Evolutionary conservation across 78 protist species (phyloP), one percentile per base, ranked within the genome.

Genomic region (Corallochytrium limacisporum): DNA sequence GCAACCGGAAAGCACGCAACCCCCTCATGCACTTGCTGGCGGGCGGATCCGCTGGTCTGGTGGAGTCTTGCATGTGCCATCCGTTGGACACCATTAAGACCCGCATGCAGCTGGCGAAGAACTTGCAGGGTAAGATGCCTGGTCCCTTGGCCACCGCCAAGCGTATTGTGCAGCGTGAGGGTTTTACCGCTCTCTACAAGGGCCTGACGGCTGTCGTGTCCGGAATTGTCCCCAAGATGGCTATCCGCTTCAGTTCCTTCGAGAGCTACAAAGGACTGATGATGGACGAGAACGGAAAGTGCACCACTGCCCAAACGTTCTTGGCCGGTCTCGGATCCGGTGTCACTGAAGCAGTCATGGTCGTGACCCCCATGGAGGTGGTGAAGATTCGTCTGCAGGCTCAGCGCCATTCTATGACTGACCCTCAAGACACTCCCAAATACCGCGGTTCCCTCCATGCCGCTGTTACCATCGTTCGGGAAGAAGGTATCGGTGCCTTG

Each of bases 11-110:
- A n/a, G n/a, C n/a, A n/a, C n/a, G n/a, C n/a, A n/a, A n/a, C n/a
- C n/a, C n/a, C n/a, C 15, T 56, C 8, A 42, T 40, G 33, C 32
- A 59, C 51, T 35, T 70, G 4, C 50, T 70, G 0, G 76, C 76
- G 1, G 76, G 76, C 18, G 76, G 76, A 4, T 36, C 67, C 37
- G 76, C 76, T 28, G 76, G 76, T 5, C 36, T 56, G 28, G 36
- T 35, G 32, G 76, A 70, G 60, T 50, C 76, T 3, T 16, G 6
- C 29, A 70, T 57, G 7, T 70, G 76, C 56, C 76, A 70, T 57
- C 76, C 76, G 12, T 38, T 70, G 16, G 76, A 70, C 66, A 70
- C 76, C 24, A 37, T 70, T 28, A 70, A 70, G 56, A 70, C 76
- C 15, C 47, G 76, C 18, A 38, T 70, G 63, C 76, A 70, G 43